Evolutionary conservation across 2,329 filamentous ascomycete genomes (phyloP).

Genomic region (Penicillium sp.): DNA sequence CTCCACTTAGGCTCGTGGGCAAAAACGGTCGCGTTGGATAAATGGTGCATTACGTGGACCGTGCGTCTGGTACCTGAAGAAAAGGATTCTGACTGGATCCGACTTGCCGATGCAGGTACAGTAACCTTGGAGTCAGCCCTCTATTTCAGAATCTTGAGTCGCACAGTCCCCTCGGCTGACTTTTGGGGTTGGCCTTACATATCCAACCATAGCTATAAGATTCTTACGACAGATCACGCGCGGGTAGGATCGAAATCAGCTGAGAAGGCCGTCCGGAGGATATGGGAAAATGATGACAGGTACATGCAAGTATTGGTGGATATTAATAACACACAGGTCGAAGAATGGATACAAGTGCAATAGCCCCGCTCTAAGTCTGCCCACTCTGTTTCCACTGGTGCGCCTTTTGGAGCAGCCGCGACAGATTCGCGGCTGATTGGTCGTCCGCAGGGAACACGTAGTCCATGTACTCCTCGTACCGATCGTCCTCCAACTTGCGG

Average conservation of each 20-base stretch:
- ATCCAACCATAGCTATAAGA: too few species aligned
- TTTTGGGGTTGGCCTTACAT: neutral
- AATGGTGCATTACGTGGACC: neutral
- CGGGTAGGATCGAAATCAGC: neutral
- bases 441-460: constrained; percentile 97
- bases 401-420: constrained; percentile 80
- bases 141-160: neutral
- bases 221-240: neutral
- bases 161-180: neutral
- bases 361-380: constrained; percentile 32
- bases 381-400: constrained; percentile 77
- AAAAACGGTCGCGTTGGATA: neutral
- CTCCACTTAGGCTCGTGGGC: neutral
- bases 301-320: neutral
- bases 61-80: neutral
- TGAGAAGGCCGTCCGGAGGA: neutral
- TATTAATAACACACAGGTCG: neutral
- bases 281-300: neutral
- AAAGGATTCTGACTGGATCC: neutral
- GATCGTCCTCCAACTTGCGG: constrained; percentile 86
- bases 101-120: neutral
- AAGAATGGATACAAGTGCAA: neutral
- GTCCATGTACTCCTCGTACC: constrained; percentile 95
- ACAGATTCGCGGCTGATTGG: constrained; percentile 77
- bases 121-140: neutral